Evolutionary conservation across 495 filamentous ascomycete species (phyloP), one percentile per base, ranked within the genome.

Genomic region (Aspergillus saccharolyticus): DNA sequence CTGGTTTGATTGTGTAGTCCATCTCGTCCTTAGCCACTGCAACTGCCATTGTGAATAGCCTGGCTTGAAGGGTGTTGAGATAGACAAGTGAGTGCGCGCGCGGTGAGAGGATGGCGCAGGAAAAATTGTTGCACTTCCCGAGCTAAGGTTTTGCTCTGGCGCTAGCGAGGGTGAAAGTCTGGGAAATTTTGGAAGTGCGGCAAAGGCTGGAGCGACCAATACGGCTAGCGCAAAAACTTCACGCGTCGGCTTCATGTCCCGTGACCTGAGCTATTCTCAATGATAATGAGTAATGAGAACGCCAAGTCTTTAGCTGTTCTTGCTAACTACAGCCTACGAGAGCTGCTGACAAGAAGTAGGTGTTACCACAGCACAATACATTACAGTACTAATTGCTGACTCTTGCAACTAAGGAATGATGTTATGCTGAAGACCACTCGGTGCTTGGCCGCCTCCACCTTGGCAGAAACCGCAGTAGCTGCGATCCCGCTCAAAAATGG

Each of bases 1-100:
- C 84, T 44, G 93, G 91, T 83, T 96, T 96, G 74, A 97, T 96
- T 68, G 78, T 77, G 72, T 89, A 89, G 59, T 95, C 87, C 69
- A 80, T 81, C 59, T 83, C 82, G 66, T 82, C 81, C 65, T 82
- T 82, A 66, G 85, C 83, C 61, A 80, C 81, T 61, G 84, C 84
- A 57, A 79, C 81, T 60, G 83, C 82, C 72, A 88, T 82, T 63
- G 48, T 59, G 57, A 62, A 63, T 53, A 59, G 56, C 52, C 57
- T 63, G 60, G 57, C 59, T 61, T 33, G 59, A 54, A 56, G 62
- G 58, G 54, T 66, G 63, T 56, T 59, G 63, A 60, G 59, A 64
- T 50, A 62, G 59, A 52, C 53, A 54, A 42, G 46, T 39, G 51
- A 22, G 58, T 59, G 54, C 53, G 52, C 54, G 59, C 54, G 59